Evolutionary conservation across 441 rosid species (phyloP).

Genomic region (Adansonia rubrostipa): DNA sequence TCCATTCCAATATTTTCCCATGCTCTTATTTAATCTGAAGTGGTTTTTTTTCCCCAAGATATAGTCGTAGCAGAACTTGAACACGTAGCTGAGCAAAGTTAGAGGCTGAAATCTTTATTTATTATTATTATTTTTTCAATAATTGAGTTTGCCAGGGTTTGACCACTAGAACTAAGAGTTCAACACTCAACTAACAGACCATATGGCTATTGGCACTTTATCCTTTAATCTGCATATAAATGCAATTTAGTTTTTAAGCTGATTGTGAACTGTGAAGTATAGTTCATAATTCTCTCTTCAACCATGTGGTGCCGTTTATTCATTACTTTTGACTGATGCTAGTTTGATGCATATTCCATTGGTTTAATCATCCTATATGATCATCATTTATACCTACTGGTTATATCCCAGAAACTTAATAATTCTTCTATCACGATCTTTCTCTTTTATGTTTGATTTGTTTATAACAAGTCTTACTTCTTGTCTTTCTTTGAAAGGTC

Average conservation of each 20-base stretch:
- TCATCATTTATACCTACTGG: neutral
- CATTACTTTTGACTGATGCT: neutral
- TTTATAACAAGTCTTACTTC: neutral
- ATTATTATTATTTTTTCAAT: no score
- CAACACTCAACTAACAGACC: no score
- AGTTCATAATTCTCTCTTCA: neutral
- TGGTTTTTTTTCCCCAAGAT: neutral
- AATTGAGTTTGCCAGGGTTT: no score
- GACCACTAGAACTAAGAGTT: no score
- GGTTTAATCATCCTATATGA: neutral
- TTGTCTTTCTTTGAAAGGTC: neutral
- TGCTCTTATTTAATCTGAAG: neutral
- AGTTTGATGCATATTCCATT: neutral
- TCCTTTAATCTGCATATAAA: neutral
- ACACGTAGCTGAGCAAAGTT: no score
- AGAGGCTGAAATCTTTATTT: neutral
- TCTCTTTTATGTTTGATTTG: neutral
- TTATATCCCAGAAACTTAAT: constrained; percentile 9
- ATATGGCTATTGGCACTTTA: neutral
- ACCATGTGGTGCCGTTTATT: neutral
- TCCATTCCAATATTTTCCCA: neutral
- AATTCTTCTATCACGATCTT: neutral
- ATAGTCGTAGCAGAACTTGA: neutral
- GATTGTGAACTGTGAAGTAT: neutral
- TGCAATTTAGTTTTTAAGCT: constrained; percentile 7